Evolutionary conservation across 2,329 filamentous ascomycete species (phyloP).

Genomic region (Coniochaeta hoffmannii): DNA sequence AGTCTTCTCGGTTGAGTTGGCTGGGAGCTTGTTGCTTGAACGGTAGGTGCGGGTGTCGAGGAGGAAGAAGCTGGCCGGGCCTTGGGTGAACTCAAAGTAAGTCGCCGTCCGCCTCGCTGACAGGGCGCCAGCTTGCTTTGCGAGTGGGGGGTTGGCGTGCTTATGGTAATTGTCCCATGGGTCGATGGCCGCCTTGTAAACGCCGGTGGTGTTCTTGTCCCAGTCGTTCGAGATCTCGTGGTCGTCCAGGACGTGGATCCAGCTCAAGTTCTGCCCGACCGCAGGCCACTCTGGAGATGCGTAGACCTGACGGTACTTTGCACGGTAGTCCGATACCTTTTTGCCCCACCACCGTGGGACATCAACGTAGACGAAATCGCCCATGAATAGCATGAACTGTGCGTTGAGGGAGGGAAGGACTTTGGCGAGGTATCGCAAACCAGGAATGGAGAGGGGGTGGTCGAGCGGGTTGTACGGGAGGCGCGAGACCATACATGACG

Average conservation of each 20-base stretch:
- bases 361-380: constrained; percentile 87
- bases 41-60: constrained; percentile 87
- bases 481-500: constrained; percentile 84
- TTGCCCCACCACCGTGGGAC: constrained; percentile 75
- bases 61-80: constrained; percentile 90
- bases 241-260: constrained; percentile 95
- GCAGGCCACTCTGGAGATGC: constrained; percentile 84
- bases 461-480: constrained; percentile 84
- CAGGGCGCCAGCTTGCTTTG: constrained; percentile 38
- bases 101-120: constrained; percentile 49
- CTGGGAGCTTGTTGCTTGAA: constrained; percentile 55
- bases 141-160: constrained; percentile 69
- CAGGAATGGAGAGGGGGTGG: constrained; percentile 75
- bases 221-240: constrained; percentile 97
- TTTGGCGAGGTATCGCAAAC: constrained; percentile 69
- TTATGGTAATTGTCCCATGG: constrained; percentile 85
- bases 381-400: constrained; percentile 75
- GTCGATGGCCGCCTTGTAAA: constrained; percentile 73
- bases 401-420: constrained; percentile 64
- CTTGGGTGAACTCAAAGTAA: constrained; percentile 85
- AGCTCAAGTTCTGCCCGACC: constrained; percentile 73
- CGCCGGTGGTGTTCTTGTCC: constrained; percentile 71
- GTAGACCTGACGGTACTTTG: constrained; percentile 94
- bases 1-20: constrained; percentile 61
- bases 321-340: constrained; percentile 67